Evolutionary conservation across 2,329 filamentous ascomycete species (phyloP).

Genomic region (Metarhizium album): DNA sequence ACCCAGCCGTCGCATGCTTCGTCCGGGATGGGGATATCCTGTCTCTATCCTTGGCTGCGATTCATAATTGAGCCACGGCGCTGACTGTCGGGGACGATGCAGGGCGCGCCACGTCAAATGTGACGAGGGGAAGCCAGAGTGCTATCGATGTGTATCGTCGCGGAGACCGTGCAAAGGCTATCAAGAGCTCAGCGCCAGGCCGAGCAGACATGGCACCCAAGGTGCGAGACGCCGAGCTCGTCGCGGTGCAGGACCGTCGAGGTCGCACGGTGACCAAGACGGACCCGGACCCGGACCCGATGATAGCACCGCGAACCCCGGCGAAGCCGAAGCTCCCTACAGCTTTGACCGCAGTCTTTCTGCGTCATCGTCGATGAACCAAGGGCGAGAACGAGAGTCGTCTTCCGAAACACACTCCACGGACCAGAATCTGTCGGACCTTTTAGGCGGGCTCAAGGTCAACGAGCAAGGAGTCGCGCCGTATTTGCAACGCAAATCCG

Average conservation of each 20-base stretch:
- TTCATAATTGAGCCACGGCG: neutral
- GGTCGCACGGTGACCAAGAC: neutral
- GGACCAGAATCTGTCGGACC: slow-evolving; percentile 63
- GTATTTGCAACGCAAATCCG: slow-evolving; percentile 61
- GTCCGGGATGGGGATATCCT: neutral
- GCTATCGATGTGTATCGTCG: slow-evolving; percentile 1
- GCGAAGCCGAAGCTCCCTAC: neutral
- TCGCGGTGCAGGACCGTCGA: neutral
- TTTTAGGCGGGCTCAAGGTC: slow-evolving; percentile 77
- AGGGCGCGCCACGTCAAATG: slow-evolving; percentile 3
- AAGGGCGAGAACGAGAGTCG: slow-evolving; percentile 11
- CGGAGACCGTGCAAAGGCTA: slow-evolving; percentile 2
- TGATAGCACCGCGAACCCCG: neutral
- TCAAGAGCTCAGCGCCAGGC: neutral
- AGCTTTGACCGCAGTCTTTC: neutral
- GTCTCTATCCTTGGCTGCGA: neutral
- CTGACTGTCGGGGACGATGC: neutral
- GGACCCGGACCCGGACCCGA: neutral
- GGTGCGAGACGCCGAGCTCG: neutral
- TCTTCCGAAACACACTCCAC: slow-evolving; percentile 43
- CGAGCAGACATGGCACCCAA: neutral
- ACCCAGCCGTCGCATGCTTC: neutral
- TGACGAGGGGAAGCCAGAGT: slow-evolving; percentile 3
- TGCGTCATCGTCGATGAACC: neutral
- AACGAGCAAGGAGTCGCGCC: slow-evolving; percentile 79